Base-by-base conservation (phyloP, 1,139 yeast genomes). In the Debaryomyces psychrophilus region DNA sequence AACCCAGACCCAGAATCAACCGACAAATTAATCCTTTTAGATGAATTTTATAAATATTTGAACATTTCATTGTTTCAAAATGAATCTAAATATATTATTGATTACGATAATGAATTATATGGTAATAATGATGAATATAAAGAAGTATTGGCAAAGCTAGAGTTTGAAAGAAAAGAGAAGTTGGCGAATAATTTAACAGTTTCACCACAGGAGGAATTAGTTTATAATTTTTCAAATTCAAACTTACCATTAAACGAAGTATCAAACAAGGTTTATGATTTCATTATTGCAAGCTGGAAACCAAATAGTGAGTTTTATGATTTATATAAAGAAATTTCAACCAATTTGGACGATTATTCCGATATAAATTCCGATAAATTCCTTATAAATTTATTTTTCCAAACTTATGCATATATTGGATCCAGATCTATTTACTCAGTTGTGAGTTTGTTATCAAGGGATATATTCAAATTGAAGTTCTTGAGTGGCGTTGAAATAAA, bases 391-490 rank as follows among this genome's bases (percentile, higher is more conserved):
- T 68, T 88, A 23, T 67, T 90, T 20, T 76, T 86, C 54, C 92
- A 89, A 59, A 76, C 87, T 0, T 76, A 90, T 46, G 87, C 95
- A 41, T 85, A 83, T 58, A 83, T 90, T 50, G 97, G 98, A 22
- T 86, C 90, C 40, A 80, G 98, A 61, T 90, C 98, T 0, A 78
- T 92, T 40, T 88, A 96, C 20, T 96, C 95, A 47, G 90, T 90
- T 35, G 85, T 83, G 45, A 82, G 82, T 55, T 84, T 87, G 61
- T 73, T 90, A 49, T 75, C 77, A 36, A 78, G 84, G 49, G 79
- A 84, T 45, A 67, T 74, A 31, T 74, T 73, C 38, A 76, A 83
- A 47, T 68, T 92, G 53, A 70, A 69, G 54, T 73, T 59, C 54
- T 57, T 73, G 34, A 63, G 72, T 50, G 79, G 79, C 0, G 54